These are phyloP conservation scores for Gryganskiella cystojenkinii DNA, from an alignment of 192 early-diverging fungal species.

Conservation along the genomic window DNA sequence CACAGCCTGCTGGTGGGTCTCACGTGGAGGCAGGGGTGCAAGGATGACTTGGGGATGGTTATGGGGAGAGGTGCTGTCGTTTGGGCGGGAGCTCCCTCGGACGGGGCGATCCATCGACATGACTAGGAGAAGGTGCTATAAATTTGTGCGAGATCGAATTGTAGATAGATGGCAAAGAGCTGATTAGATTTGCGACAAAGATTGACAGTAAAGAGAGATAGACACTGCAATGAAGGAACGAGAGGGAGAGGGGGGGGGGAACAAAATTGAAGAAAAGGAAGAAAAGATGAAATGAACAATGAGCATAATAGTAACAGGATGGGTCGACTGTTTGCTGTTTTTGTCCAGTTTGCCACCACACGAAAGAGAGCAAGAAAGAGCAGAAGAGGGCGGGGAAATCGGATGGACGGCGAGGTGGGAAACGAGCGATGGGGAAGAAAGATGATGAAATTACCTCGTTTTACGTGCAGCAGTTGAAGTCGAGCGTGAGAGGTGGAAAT, in stretches of 20 bases:
- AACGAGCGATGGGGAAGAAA: too few relatives aligned
- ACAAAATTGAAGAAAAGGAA: not conserved
- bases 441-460: too few relatives aligned
- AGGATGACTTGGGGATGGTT: slow-evolving; percentile 33
- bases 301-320: too few relatives aligned
- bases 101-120: slow-evolving; percentile 30
- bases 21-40: slow-evolving; percentile 31
- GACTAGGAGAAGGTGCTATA: not conserved
- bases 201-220: not conserved
- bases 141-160: not conserved
- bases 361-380: too few relatives aligned
- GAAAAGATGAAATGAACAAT: not conserved
- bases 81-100: slow-evolving; percentile 41
- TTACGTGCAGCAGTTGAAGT: too few relatives aligned
- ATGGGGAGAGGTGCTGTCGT: slow-evolving; percentile 27
- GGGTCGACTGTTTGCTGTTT: too few relatives aligned
- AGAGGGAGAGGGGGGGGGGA: not conserved
- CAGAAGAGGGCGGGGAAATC: too few relatives aligned
- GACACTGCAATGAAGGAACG: not conserved
- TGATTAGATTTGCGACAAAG: not conserved
- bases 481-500: too few relatives aligned
- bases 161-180: slow-evolving; percentile 1
- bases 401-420: too few relatives aligned
- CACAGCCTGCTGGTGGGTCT: slow-evolving; percentile 20
- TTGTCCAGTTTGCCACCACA: too few relatives aligned